Evolutionary conservation across 1,139 yeast genomes (phyloP), one percentile per base, ranked within the genome.

Genomic region (Saccharomyces hybrid): DNA sequence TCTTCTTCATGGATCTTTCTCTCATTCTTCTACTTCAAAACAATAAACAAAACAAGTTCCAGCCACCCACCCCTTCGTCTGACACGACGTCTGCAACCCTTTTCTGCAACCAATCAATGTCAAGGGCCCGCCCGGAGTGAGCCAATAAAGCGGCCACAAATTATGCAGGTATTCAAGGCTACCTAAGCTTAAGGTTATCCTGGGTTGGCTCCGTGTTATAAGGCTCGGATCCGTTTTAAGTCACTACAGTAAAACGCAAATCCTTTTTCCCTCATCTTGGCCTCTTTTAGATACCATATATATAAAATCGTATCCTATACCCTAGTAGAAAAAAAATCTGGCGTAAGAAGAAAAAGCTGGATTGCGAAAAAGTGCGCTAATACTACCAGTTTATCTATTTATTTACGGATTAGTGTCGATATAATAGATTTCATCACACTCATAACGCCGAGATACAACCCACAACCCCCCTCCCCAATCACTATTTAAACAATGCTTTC

Each of bases 141-240:
- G 44, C 44, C 44, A 38, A 38, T 38, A 38, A 16, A 38, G 24
- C 44, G 44, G 44, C 42, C 44, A 38, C 44, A 38, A 38, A 38
- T 16, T 38, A 16, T 12, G 44, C 44, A 38, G 11, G 24, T 16
- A 38, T 19, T 21, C 19, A 38, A 8, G 21, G 21, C 19, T 38
- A 16, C 16, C 44, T 38, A 38, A 16, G 44, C 11, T 16, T 9
- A 38, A 19, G 19, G 12, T 38, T 34, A 16, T 16, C 19, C 44
- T 19, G 24, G 6, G 7, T 38, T 16, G 3, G 24, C 44, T 8
- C 21, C 24, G 19, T 38, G 11, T 16, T 16, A 38, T 16, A 16
- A 16, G 24, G 44, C 42, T 34, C 42, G 42, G 42, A 34, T 16
- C 12, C n/a, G 19, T 12, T 16, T 21, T 16, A 4, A 9, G 2